phyloP scores from a whole-genome alignment of 2,329 filamentous ascomycete species.

The Hymenoscyphus albidus region DNA sequence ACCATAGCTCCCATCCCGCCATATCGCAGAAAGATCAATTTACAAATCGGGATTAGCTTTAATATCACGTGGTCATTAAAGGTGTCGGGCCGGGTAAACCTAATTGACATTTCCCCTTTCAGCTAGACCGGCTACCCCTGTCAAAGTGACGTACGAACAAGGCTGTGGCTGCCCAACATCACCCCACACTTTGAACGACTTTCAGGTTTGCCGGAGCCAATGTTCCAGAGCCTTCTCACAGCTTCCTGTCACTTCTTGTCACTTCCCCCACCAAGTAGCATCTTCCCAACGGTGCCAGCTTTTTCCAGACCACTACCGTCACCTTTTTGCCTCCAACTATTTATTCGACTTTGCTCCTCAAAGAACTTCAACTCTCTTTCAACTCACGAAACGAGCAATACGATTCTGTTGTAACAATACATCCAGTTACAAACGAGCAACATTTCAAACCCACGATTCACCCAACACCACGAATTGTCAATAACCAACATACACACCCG shows the following conservation, averaged over 20 bases:
- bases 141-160: neutral
- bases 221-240: slow-evolving; percentile 6
- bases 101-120: too few relatives aligned
- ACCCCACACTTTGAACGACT: neutral
- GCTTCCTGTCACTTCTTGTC: neutral
- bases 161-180: neutral
- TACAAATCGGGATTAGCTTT: neutral
- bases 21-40: neutral
- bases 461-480: neutral
- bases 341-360: neutral
- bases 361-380: neutral
- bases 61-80: neutral
- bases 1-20: neutral
- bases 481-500: neutral
- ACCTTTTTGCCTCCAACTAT: neutral
- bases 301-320: neutral
- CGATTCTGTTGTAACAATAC: neutral
- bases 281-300: neutral
- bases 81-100: neutral
- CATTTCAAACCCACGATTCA: neutral
- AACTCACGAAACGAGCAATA: neutral
- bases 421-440: neutral
- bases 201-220: neutral
- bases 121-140: neutral
- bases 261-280: neutral